Conservation (phyloP, 2,329 filamentous ascomycete species). For the Aspergillus proliferans region DNA sequence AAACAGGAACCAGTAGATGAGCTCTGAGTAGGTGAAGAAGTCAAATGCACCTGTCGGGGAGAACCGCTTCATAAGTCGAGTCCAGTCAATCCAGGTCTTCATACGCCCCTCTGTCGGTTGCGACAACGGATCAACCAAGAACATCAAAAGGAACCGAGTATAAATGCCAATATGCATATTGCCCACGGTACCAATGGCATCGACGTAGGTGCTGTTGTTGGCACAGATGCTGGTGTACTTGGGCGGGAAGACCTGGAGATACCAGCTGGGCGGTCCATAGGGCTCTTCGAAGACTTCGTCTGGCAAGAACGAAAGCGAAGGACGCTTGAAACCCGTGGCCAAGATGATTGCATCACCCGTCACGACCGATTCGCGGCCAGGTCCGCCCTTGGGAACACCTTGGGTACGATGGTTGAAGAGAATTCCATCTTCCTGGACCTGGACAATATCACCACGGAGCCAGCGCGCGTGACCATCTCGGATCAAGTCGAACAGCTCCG, state of each 20-base stretch:
- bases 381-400: slow-evolving; percentile 70
- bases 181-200: slow-evolving; percentile 73
- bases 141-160: slow-evolving; percentile 79
- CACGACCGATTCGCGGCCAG: slow-evolving; percentile 60
- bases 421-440: slow-evolving; percentile 59
- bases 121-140: slow-evolving; percentile 70
- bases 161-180: slow-evolving; percentile 91
- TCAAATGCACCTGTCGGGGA: slow-evolving; percentile 74
- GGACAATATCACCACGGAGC: slow-evolving; percentile 72
- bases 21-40: slow-evolving; percentile 81
- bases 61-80: slow-evolving; percentile 60
- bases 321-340: slow-evolving; percentile 75
- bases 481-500: slow-evolving; percentile 69
- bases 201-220: slow-evolving; percentile 78
- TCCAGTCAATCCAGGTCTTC: slow-evolving; percentile 83
- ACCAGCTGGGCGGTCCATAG: slow-evolving; percentile 79
- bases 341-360: slow-evolving; percentile 72
- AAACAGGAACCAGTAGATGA: slow-evolving; percentile 81
- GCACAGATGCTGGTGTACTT: slow-evolving; percentile 65
- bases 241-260: slow-evolving; percentile 78
- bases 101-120: slow-evolving; percentile 68
- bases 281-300: slow-evolving; percentile 65
- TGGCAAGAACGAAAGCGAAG: slow-evolving; percentile 67
- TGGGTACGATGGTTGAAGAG: slow-evolving; percentile 64
- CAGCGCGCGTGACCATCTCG: slow-evolving; percentile 67